These are phyloP conservation scores for Lactarius tabidus DNA, from an alignment of 768 basidiomycete genomes.

Conservation along the genomic window DNA sequence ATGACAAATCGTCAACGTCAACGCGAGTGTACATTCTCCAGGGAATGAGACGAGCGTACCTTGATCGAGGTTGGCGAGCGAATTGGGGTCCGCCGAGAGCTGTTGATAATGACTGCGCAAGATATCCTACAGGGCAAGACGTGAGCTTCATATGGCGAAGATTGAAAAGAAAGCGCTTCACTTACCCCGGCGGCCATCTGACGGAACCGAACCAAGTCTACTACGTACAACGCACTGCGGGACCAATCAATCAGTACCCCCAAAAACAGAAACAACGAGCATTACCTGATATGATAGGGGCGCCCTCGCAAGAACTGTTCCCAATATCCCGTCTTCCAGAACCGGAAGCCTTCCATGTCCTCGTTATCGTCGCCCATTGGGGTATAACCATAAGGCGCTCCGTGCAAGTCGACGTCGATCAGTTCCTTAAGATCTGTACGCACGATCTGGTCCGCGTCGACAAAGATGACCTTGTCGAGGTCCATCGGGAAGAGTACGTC, in stretches of 20 bases:
- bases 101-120: slow-evolving; percentile 89
- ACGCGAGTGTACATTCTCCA: neutral
- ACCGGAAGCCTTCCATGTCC: slow-evolving; percentile 97
- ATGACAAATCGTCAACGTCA: neutral
- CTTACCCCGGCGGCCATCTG: slow-evolving; percentile 62
- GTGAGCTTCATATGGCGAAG: neutral
- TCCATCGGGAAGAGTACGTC: slow-evolving; percentile 99
- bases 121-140: slow-evolving; percentile 55
- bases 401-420: slow-evolving; percentile 88
- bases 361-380: slow-evolving; percentile 95
- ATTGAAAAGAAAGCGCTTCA: neutral
- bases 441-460: slow-evolving; percentile 97
- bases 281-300: slow-evolving; percentile 92
- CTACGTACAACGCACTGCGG: slow-evolving; percentile 85
- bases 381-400: slow-evolving; percentile 92
- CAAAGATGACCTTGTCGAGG: slow-evolving; percentile 98
- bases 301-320: slow-evolving; percentile 75
- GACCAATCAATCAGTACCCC: neutral
- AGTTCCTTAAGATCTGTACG: slow-evolving; percentile 93
- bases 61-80: slow-evolving; percentile 93
- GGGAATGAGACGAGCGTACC: slow-evolving; percentile 38
- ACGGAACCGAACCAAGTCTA: slow-evolving; percentile 93
- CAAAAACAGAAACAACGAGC: too few relatives aligned
- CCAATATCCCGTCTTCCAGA: slow-evolving; percentile 99
- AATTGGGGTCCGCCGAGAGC: slow-evolving; percentile 91